phyloP scores from a whole-genome alignment of 495 filamentous ascomycete genomes.

The Xylaria telfairii region DNA sequence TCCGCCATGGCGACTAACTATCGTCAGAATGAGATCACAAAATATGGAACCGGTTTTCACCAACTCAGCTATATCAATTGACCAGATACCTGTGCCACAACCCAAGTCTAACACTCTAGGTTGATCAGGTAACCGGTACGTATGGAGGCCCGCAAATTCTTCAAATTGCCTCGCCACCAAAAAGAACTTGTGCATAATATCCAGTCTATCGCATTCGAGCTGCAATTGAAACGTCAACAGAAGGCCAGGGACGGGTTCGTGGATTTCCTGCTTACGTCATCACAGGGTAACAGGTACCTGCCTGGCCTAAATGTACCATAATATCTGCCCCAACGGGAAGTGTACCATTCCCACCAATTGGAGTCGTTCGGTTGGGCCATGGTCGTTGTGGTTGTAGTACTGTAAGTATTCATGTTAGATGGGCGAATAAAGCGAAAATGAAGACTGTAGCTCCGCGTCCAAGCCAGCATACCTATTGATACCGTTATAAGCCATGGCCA shows the following conservation, averaged over 20 bases:
- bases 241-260: not conserved
- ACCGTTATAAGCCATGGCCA: slow-evolving; percentile 26
- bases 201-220: slow-evolving; percentile 75
- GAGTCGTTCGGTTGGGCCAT: slow-evolving; percentile 13
- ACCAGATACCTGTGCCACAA: slow-evolving; percentile 91
- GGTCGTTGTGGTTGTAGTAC: slow-evolving; percentile 17
- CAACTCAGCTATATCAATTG: slow-evolving; percentile 83
- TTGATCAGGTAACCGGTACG: slow-evolving; percentile 36
- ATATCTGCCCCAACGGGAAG: slow-evolving; percentile 19
- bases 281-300: slow-evolving; percentile 27
- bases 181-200: slow-evolving; percentile 80
- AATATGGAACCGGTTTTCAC: slow-evolving; percentile 36
- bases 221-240: slow-evolving; percentile 42
- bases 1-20: slow-evolving; percentile 49
- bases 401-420: not conserved
- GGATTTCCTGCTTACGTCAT: slow-evolving; percentile 23
- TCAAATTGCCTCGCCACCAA: slow-evolving; percentile 66
- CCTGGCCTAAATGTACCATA: slow-evolving; percentile 26
- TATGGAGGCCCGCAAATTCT: slow-evolving; percentile 35
- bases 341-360: slow-evolving; percentile 27
- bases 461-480: slow-evolving; percentile 19
- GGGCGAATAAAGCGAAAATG: not conserved
- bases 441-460: not conserved
- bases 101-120: slow-evolving; percentile 79
- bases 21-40: slow-evolving; percentile 16